These are phyloP conservation scores for Geranium brycei DNA, from an alignment of 345 rosid genomes.

Conservation along the genomic window DNA sequence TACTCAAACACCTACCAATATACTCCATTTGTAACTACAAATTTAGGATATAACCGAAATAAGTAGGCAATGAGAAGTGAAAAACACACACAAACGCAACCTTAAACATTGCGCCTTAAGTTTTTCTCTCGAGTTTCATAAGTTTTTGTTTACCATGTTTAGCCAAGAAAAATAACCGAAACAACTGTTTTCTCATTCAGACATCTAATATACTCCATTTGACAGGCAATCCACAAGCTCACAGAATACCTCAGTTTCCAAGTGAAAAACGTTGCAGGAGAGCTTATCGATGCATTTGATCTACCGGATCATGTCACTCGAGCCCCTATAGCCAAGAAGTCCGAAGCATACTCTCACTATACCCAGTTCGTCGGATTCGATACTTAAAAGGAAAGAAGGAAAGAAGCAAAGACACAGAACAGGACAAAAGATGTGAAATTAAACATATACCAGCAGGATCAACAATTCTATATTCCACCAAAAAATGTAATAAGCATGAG, in stretches of 20 bases:
- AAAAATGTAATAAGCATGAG: too few species aligned
- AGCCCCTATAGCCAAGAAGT: constrained; percentile 90
- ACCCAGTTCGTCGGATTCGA: constrained; percentile 71
- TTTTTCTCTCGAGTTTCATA: too few species aligned
- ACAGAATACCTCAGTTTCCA: constrained; percentile 75
- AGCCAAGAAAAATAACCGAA: too few species aligned
- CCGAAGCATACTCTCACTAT: constrained; percentile 85
- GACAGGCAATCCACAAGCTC: constrained; percentile 88
- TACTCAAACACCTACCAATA: too few species aligned
- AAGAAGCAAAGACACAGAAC: neutral
- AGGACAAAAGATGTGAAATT: neutral
- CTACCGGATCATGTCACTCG: constrained; percentile 69
- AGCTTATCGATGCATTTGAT: constrained; percentile 74
- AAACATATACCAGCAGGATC: neutral
- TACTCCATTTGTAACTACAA: too few species aligned
- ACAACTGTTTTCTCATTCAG: too few species aligned
- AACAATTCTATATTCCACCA: too few species aligned
- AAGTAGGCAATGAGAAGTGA: too few species aligned
- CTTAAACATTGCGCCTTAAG: too few species aligned
- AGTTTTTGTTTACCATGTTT: too few species aligned
- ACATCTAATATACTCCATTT: neutral
- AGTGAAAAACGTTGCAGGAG: constrained; percentile 68
- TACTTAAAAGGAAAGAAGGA: neutral
- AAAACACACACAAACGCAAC: too few species aligned
- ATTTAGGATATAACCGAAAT: too few species aligned